Conservation (phyloP, 2,329 filamentous ascomycete species). For the Acarospora socialis region DNA sequence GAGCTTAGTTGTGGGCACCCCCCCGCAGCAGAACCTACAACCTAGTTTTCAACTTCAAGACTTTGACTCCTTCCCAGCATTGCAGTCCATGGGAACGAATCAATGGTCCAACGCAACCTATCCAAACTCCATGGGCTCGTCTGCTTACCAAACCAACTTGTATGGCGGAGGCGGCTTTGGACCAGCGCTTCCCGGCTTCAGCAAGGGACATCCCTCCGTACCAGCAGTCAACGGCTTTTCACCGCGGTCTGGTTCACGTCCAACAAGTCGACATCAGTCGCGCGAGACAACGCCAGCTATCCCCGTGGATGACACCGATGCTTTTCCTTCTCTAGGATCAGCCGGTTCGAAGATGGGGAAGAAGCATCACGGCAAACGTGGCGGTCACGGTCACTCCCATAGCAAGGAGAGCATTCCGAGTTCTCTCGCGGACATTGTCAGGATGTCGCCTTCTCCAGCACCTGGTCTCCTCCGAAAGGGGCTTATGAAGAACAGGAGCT, state of each 20-base stretch:
- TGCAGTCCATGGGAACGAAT: conserved; percentile 37
- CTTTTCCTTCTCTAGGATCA: conserved; percentile 79
- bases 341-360: conserved; percentile 62
- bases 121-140: no score
- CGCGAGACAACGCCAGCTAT: conserved; percentile 44
- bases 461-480: conserved; percentile 46
- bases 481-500: conserved; percentile 51
- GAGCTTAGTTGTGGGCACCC: conserved; percentile 38
- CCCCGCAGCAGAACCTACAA: conserved; percentile 47
- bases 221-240: conserved; percentile 46
- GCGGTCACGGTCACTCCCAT: conserved; percentile 65
- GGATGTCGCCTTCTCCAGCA: conserved; percentile 79
- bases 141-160: conserved; percentile 27
- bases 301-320: conserved; percentile 84
- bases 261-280: conserved; percentile 65
- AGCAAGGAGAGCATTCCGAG: conserved; percentile 58
- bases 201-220: conserved; percentile 34
- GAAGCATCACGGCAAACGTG: conserved; percentile 85
- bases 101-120: conserved; percentile 26
- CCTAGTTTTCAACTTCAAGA: conserved; percentile 68
- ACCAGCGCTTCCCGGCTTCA: conserved; percentile 18
- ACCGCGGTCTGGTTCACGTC: conserved; percentile 45
- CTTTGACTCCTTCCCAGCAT: conserved; percentile 68
- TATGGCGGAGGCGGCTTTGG: conserved; percentile 31
- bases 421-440: conserved; percentile 85